Conservation (phyloP, 176 grass and related monocot genomes). For the Carex kokanica region DNA sequence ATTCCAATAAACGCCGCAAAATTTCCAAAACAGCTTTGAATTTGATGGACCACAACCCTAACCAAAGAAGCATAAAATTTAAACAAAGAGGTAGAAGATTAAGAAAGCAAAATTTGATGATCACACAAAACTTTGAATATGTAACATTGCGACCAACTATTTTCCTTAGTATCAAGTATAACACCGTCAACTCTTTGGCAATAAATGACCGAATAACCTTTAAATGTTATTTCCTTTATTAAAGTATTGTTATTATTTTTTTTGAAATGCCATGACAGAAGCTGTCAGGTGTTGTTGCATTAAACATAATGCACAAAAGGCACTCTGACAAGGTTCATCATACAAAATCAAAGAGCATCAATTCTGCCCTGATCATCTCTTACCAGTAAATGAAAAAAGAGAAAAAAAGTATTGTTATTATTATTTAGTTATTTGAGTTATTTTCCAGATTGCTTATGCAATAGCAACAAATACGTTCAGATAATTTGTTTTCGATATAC, state of each 20-base stretch:
- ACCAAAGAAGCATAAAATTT: background rate
- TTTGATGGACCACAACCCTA: background rate
- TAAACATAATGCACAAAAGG: too few species aligned
- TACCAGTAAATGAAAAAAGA: too few species aligned
- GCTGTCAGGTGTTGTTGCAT: too few species aligned
- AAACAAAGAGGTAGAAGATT: background rate
- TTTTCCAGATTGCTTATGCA: background rate
- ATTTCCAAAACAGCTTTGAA: background rate
- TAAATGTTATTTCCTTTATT: background rate
- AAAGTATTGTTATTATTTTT: background rate
- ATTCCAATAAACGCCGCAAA: background rate
- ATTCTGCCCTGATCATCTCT: too few species aligned
- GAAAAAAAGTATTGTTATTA: background rate
- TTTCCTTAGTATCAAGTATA: background rate
- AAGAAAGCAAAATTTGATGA: background rate
- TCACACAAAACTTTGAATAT: background rate
- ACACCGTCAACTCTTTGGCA: background rate
- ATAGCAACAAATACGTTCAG: background rate
- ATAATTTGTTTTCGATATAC: background rate
- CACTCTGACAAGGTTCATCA: too few species aligned
- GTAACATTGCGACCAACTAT: background rate
- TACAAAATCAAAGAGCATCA: too few species aligned
- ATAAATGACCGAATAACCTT: background rate
- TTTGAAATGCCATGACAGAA: too few species aligned
- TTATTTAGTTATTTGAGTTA: background rate